A percentile compares a stretch with the other conserved stretches of the same genome.
These are phyloP conservation scores for Peronospora belbahrii DNA, from an alignment of 352 stramenopile species.

Conservation along the genomic window DNA sequence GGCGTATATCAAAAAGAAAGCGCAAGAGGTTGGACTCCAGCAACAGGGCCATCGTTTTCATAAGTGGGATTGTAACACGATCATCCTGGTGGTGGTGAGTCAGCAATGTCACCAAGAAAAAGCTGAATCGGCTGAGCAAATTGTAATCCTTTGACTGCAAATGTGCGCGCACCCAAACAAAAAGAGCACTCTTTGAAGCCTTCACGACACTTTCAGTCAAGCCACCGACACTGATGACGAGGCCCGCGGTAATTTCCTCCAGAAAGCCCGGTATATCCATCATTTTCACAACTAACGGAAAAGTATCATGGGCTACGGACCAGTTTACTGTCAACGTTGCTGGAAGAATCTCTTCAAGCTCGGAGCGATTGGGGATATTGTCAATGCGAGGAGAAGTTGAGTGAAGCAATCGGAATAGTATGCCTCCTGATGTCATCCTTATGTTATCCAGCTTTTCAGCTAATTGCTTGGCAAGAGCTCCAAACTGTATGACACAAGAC, in stretches of 20 bases:
- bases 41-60: constrained; percentile 82
- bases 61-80: constrained; percentile 76
- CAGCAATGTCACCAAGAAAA: constrained; percentile 60
- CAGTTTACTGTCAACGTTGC: constrained; percentile 55
- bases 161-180: constrained; percentile 52
- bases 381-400: constrained; percentile 53
- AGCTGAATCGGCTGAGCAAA: constrained; percentile 55
- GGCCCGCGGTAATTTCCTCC: constrained; percentile 74
- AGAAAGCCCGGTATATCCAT: constrained; percentile 86
- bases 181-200: constrained; percentile 54
- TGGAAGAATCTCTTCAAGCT: constrained; percentile 69
- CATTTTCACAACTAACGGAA: constrained; percentile 83
- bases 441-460: constrained; percentile 95
- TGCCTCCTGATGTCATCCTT: constrained; percentile 77
- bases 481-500: constrained; percentile 32
- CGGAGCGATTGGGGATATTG: constrained; percentile 63
- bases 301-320: constrained; percentile 83
- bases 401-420: constrained; percentile 85
- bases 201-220: constrained; percentile 92
- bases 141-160: constrained; percentile 53
- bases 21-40: constrained; percentile 50
- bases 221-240: constrained; percentile 92
- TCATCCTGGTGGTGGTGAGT: constrained; percentile 55
- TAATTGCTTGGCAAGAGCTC: constrained; percentile 91
- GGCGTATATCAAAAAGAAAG: constrained; percentile 46